A percentile compares a stretch with the other conserved stretches of the same genome.
Evolutionary conservation across 108 stramenopile species (phyloP).

Genomic region (Craspedostauros australis): DNA sequence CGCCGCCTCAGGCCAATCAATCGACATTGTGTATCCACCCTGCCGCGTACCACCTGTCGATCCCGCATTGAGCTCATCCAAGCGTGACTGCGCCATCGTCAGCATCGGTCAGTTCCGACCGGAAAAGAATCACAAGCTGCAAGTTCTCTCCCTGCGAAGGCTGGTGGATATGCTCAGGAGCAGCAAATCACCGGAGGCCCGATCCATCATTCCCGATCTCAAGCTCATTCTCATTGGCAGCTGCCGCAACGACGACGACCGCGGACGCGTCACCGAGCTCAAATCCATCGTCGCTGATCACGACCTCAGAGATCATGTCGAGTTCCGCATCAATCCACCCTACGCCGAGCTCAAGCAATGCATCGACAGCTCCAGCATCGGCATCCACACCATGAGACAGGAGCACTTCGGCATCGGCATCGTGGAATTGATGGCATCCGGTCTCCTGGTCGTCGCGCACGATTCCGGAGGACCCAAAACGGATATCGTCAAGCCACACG

Average conservation of each 20-base stretch:
- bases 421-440: constrained; percentile 98
- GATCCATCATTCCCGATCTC: too few species aligned
- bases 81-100: too few species aligned
- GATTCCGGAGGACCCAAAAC: constrained; percentile 92
- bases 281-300: constrained; percentile 34
- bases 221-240: constrained; percentile 90
- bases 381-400: constrained; percentile 99
- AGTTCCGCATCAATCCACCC: constrained; percentile 88
- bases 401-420: constrained; percentile 99
- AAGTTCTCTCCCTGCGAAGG: constrained; percentile 60
- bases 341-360: constrained; percentile 71
- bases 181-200: too few species aligned
- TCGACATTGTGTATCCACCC: constrained; percentile 85
- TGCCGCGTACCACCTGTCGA: constrained; percentile 78
- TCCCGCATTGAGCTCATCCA: too few species aligned
- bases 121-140: constrained; percentile 94
- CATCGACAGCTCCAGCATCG: constrained; percentile 71
- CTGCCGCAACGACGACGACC: constrained; percentile 84
- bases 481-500: constrained; percentile 53
- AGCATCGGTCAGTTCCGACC: constrained; percentile 98
- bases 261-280: constrained; percentile 58
- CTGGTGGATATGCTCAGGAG: constrained; percentile 29
- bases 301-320: constrained; percentile 54
- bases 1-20: constrained; percentile 20
- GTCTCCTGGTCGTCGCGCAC: constrained; percentile 92